phyloP scores from a whole-genome alignment of 176 grass and related monocot genomes.

The Dactylis glomerata region DNA sequence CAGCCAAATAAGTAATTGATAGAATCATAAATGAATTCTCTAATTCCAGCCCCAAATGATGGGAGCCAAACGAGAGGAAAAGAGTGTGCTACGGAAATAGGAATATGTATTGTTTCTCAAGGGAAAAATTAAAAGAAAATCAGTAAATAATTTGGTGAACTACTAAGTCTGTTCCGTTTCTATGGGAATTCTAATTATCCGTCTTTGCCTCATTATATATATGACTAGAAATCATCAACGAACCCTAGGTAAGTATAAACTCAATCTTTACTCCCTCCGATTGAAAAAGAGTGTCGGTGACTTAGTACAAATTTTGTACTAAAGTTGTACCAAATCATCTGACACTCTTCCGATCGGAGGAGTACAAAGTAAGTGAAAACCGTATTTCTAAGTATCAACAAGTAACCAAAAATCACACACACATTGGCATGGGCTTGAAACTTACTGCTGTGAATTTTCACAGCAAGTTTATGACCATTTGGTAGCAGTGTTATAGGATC shows the following conservation, averaged over 20 bases:
- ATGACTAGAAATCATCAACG: background rate
- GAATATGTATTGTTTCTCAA: background rate
- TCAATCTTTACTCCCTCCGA: no score
- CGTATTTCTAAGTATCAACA: background rate
- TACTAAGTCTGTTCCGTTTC: background rate
- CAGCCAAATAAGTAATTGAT: no score
- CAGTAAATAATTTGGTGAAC: background rate
- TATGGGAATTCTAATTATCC: background rate
- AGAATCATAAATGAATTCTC: no score
- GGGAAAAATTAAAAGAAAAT: background rate
- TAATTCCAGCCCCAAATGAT: no score
- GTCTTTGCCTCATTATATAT: background rate
- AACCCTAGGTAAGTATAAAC: background rate
- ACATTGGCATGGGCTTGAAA: background rate
- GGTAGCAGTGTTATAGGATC: background rate
- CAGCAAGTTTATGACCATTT: background rate
- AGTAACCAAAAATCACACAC: background rate
- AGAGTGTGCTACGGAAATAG: background rate
- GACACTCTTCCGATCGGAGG: no score
- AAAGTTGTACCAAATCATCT: no score
- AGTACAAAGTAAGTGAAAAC: background rate
- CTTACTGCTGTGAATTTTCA: background rate
- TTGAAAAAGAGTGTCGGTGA: no score
- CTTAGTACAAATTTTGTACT: no score
- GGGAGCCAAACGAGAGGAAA: no score